phyloP scores from a whole-genome alignment of 2,329 filamentous ascomycete species.

The Stachybotrys chartarum region DNA sequence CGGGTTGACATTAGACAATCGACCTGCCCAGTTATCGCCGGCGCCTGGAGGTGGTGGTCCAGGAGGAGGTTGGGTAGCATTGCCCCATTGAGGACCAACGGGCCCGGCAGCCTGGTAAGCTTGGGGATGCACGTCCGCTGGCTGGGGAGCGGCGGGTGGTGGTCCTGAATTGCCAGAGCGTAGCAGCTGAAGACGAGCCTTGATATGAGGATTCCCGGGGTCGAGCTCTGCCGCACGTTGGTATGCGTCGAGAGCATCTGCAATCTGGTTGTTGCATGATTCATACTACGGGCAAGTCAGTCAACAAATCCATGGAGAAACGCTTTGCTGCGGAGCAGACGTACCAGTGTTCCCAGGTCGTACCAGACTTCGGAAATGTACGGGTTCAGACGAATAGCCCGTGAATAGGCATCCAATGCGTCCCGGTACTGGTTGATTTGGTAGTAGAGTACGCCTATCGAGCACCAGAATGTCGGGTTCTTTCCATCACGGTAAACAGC shows the following conservation, averaged over 20 bases:
- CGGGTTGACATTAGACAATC: constrained; percentile 72
- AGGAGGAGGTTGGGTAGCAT: constrained; percentile 60
- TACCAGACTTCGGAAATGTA: constrained; percentile 99
- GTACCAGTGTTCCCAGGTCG: constrained; percentile 87
- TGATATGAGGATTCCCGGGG: constrained; percentile 89
- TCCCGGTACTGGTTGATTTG: constrained; percentile 99
- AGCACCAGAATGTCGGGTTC: constrained; percentile 99
- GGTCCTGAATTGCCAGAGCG: constrained; percentile 71
- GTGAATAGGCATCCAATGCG: constrained; percentile 93
- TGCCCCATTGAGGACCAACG: constrained; percentile 84
- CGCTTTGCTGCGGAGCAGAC: constrained; percentile 25
- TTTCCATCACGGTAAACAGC: constrained; percentile 96
- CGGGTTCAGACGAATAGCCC: constrained; percentile 91
- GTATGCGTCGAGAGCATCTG: constrained; percentile 92
- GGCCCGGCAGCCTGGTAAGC: constrained; percentile 81
- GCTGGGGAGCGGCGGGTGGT: constrained; percentile 73
- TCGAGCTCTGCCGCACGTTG: constrained; percentile 91
- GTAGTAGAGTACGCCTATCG: constrained; percentile 97
- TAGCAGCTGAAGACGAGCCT: constrained; percentile 83
- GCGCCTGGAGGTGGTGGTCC: constrained; percentile 54
- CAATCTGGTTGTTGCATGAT: constrained; percentile 97
- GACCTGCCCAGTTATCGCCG: constrained; percentile 50
- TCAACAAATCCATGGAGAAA: neutral
- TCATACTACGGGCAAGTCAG: constrained; percentile 63
- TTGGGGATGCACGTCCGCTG: constrained; percentile 92